Base-by-base conservation (phyloP, 23 red algal genomes). In the Gracilaria caudata region DNA sequence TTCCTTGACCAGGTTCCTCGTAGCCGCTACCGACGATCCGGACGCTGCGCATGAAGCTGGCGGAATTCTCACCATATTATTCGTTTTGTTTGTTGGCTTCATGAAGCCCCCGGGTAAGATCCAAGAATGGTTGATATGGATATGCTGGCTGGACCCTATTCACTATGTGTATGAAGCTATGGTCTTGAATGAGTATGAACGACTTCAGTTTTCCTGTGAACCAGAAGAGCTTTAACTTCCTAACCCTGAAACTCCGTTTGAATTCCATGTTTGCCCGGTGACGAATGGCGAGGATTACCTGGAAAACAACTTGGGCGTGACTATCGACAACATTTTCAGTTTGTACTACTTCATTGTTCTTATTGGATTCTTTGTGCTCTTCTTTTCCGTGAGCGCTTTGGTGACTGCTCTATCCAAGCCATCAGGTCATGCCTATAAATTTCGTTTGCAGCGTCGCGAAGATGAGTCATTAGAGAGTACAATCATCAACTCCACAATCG, bases 101-200 rank as follows among this genome's bases (percentile, higher is more conserved):
- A 81, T 98, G 81, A 88, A 83, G 58, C 51, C 79, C 26, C 83
- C 83, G 7, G 29, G 29, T 14, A 21, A 55, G 24, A 91, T 98
- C 19, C 82, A 88, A 28, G 75, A 41, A 24, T 98, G 75, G 44
- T 75, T 92, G 45, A 71, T 87, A 12, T 98, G 95, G 95, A 51
- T 98, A 23, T 94, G 93, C 84, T 98, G 95, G 95, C 73, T 88
- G 9, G 73, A 79, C 51, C 92, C 90, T 8, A 34, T 98, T 3
- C 92, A 98, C 46, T 98, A 94, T 61, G 89, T 68, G 28, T 94
- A 78, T 28, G 87, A 89, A 32, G 91, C 79, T 0, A 57, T 98
- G 16, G 25, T 93, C 24, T 36, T 94, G 20, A 98, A 98, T 72
- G 92, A 98, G 80, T 98, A 79, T 40, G 64, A 87, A 24, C 92